phyloP scores from a whole-genome alignment of 805 yeast species.

The Starmerella potacharoeniae region DNA sequence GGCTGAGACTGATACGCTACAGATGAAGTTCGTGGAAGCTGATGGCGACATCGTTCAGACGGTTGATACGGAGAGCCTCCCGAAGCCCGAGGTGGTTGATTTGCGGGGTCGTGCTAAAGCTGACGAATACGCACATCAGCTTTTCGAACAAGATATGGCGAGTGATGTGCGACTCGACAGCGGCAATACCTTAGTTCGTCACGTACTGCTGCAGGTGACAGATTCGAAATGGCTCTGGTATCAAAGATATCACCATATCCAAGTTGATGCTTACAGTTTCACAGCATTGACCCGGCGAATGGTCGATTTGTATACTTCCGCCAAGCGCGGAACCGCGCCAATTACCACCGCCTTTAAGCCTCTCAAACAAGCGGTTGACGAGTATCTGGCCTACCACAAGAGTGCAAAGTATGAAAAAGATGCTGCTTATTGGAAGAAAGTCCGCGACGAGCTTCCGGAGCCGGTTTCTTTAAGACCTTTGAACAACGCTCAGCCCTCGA shows the following conservation, averaged over 20 bases:
- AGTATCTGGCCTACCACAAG: constrained; percentile 5
- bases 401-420: constrained; percentile 8
- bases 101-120: neutral
- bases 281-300: constrained; percentile 16
- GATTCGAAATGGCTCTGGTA: constrained; percentile 11
- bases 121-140: neutral
- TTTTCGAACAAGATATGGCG: constrained; percentile 5
- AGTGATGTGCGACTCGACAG: constrained; percentile 1
- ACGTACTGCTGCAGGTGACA: constrained; percentile 1
- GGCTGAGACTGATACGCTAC: constrained; percentile 13
- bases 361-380: constrained; percentile 3
- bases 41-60: constrained; percentile 10
- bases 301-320: constrained; percentile 9
- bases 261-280: constrained; percentile 16
- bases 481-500: constrained; percentile 7
- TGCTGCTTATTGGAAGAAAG: constrained; percentile 9
- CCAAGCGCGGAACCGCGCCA: neutral
- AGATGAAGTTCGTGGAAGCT: constrained; percentile 4
- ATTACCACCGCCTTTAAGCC: neutral
- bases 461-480: constrained; percentile 3
- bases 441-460: constrained; percentile 5
- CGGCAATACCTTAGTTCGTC: constrained; percentile 1
- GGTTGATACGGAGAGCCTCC: neutral
- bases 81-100: constrained; percentile 7
- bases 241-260: constrained; percentile 16